These are phyloP conservation scores for Neoascochyta sp. DNA, from an alignment of 2,329 filamentous ascomycete species.

Conservation along the genomic window DNA sequence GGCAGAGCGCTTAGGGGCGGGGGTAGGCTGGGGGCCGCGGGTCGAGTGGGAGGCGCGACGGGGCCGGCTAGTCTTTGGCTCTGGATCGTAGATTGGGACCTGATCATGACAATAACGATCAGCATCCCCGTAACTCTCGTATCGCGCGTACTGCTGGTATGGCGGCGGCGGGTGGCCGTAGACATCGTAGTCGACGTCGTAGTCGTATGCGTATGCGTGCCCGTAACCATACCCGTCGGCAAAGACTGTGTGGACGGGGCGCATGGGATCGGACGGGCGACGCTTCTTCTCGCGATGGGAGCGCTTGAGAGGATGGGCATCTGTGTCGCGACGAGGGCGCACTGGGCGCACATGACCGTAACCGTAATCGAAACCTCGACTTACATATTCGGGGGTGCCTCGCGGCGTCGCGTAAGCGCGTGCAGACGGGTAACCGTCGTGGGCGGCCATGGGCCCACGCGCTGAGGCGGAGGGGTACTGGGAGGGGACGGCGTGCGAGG, in stretches of 20 bases:
- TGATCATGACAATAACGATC: constrained; percentile 51
- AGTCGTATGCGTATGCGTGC: constrained; percentile 48
- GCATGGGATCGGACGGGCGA: constrained; percentile 51
- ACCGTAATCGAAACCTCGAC: constrained; percentile 50
- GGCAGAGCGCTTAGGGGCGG: constrained; percentile 36
- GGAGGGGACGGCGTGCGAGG: constrained; percentile 48
- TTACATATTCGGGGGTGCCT: constrained; percentile 63
- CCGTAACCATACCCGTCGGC: constrained; percentile 51
- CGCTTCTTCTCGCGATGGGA: constrained; percentile 45
- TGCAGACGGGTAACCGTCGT: constrained; percentile 40
- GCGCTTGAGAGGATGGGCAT: constrained; percentile 40
- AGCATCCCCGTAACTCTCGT: constrained; percentile 55
- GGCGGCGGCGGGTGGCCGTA: constrained; percentile 48
- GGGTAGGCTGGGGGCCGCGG: constrained; percentile 36
- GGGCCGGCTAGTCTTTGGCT: constrained; percentile 46
- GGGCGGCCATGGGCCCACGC: constrained; percentile 41
- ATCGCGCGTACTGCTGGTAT: constrained; percentile 49
- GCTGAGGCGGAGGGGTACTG: constrained; percentile 38
- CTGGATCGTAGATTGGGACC: constrained; percentile 46
- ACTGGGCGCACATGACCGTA: constrained; percentile 47
- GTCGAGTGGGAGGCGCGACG: constrained; percentile 55
- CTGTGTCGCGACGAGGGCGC: constrained; percentile 38
- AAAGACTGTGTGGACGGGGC: constrained; percentile 56
- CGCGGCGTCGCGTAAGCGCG: constrained; percentile 48
- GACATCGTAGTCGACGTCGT: constrained; percentile 44